Evolutionary conservation across 2,329 filamentous ascomycete genomes (phyloP), one percentile per base, ranked within the genome.

Genomic region (Xylaria sp.): DNA sequence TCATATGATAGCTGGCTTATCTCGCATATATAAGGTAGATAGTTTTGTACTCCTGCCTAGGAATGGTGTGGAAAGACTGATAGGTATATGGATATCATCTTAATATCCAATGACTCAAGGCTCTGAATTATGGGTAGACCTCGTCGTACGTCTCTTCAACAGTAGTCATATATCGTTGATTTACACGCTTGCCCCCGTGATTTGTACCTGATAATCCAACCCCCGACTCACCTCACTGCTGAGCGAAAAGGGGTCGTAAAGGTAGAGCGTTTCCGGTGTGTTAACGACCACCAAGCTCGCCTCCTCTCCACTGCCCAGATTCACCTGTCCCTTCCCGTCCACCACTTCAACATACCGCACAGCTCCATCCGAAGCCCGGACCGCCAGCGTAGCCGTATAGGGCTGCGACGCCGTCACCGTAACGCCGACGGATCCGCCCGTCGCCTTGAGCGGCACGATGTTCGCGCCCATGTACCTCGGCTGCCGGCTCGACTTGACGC

Each of bases 401-500:
- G 72, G 66, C 21, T 59, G 69, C 2, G 61, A 57, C 0, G 73
- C 67, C 4, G 71, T 66, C n/a, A 78, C 64, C 44, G 58, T 57
- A 0, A 74, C 64, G 17, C 63, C 65, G n/a, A 65, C 59, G 0
- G 70, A 70, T 0, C 50, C 60, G 9, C 65, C 67, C 2, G 70
- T 68, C 1, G 63, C 69, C 11, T 71, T 72, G 8, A 80, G 68
- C 1, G 76, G 76, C 39, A 76, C 72, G 56, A 80, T 80, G 63
- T 76, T 80, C 46, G 77, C 72, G 0, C 78, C 78, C 76, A 81
- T 77, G 64, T 81, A 81, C 21, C 69, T 67, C 18, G 78, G 78
- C 16, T 68, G 66, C 2, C 77, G 69, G 11, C 69, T 71, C 0
- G 71, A 40, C 52, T 76, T 78, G 55, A 78, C 75, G n/a, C 64